Conservation (phyloP, 176 grass and related monocot genomes). For the Aegilops tauschii region DNA sequence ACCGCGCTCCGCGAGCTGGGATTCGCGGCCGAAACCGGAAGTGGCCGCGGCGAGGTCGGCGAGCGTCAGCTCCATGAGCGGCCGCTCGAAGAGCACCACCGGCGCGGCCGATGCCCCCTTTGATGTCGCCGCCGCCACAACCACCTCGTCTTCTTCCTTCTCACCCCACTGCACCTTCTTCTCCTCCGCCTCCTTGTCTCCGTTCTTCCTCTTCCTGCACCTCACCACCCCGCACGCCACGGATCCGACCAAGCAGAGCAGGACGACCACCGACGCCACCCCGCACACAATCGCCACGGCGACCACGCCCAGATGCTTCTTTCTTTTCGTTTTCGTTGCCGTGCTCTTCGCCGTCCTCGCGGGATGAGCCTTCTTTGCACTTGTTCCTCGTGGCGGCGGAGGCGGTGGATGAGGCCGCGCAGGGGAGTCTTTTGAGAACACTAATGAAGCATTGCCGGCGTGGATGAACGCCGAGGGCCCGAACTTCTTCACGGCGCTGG, state of each 20-base stretch:
- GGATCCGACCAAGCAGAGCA: conserved; percentile 49
- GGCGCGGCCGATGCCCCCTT: conserved; percentile 48
- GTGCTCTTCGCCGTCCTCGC: neutral
- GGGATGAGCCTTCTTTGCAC: neutral
- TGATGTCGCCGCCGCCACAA: conserved; percentile 9
- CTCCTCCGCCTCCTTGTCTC: conserved; percentile 18
- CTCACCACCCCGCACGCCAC: conserved; percentile 40
- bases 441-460: conserved; percentile 46
- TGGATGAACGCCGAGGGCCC: conserved; percentile 60
- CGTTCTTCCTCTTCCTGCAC: conserved; percentile 3
- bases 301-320: conserved; percentile 27
- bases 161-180: conserved; percentile 15
- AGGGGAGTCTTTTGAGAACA: conserved; percentile 17
- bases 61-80: conserved; percentile 73
- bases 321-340: neutral
- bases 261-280: conserved; percentile 15
- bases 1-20: conserved; percentile 74
- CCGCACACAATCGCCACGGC: conserved; percentile 39
- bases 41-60: conserved; percentile 68
- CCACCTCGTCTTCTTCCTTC: neutral
- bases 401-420: neutral
- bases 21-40: conserved; percentile 83
- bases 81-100: conserved; percentile 91
- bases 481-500: conserved; percentile 48
- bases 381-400: neutral